Evolutionary conservation across 208 protist species (phyloP), one percentile per base, ranked within the genome.

Genomic region (Trypanosomatidae sp.): DNA sequence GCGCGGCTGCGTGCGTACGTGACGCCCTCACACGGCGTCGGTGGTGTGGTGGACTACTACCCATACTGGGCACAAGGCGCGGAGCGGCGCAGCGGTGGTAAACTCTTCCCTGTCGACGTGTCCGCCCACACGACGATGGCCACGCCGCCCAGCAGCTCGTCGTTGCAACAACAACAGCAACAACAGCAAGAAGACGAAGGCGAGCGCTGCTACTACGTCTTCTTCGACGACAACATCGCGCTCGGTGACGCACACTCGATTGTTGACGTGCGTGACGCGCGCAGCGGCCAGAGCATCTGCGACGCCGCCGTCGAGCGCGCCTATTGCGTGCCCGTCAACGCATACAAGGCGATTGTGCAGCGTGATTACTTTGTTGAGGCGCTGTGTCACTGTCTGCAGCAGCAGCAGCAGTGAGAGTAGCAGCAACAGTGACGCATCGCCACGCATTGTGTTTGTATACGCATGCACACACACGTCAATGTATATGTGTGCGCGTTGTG

Each of bases 141-240:
- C 11, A 15, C 11, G n/a, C 11, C 30, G n/a, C n/a, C 30, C 11
- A 35, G 11, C 11, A 11, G n/a, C 30, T 35, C 11, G 11, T 35
- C n/a, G 11, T 35, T 11, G 11, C n/a, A 35, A 35, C 11, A 35
- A 35, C n/a, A 35, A 35, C n/a, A 35, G n/a, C n/a, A 35, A 35
- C n/a, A 35, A 35, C n/a, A 25, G 16, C 6, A 32, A 18, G 26
- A 18, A 5, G n/a, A 48, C 3, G 6, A 30, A 21, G 20, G 24
- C 0, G 57, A 59, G 3, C 42, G 23, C 1, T 44, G 53, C n/a
- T 87, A 77, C 59, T 65, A 75, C 40, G 60, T 87, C 0, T 94
- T 94, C 39, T 94, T 90, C 46, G 85, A 94, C 43, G 85, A 94
- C 51, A 94, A 94, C 49, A 91, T 94, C 42, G 74, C 68, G 48